A percentile compares a stretch with the other conserved stretches of the same genome.
Evolutionary conservation across 2,329 filamentous ascomycete genomes (phyloP).

Genomic region (Elsinoe arachidis): DNA sequence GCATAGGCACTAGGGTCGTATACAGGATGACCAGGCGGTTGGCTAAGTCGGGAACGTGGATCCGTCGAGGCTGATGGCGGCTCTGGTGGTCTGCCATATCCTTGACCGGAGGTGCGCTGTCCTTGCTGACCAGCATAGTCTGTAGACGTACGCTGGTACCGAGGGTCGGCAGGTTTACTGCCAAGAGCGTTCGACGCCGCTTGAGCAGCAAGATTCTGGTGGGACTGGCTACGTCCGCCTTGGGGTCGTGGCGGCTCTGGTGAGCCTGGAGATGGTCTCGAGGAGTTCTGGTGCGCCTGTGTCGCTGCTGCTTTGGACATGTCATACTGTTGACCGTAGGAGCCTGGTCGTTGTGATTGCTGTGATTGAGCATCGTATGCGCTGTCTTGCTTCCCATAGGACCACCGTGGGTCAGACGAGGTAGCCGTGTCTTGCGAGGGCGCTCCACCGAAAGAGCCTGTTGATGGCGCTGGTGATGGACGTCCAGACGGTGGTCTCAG

Average conservation of each 20-base stretch:
- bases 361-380: slow-evolving; percentile 29
- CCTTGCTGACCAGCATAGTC: slow-evolving; percentile 25
- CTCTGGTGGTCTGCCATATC: slow-evolving; percentile 19
- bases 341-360: slow-evolving; percentile 20
- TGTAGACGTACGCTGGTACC: slow-evolving; percentile 37
- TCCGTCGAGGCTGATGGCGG: slow-evolving; percentile 18
- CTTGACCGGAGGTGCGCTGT: slow-evolving; percentile 18
- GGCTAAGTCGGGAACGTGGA: slow-evolving; percentile 29
- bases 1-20: slow-evolving; percentile 76
- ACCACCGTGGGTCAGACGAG: slow-evolving; percentile 34
- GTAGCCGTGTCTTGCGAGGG: slow-evolving; percentile 28
- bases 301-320: slow-evolving; percentile 31
- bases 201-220: slow-evolving; percentile 27
- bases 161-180: slow-evolving; percentile 35
- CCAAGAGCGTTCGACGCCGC: slow-evolving; percentile 27
- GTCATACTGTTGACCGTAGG: slow-evolving; percentile 26
- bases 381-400: slow-evolving; percentile 38
- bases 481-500: slow-evolving; percentile 47
- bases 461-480: slow-evolving; percentile 36
- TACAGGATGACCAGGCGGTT: slow-evolving; percentile 45
- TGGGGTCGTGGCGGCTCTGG: slow-evolving; percentile 29
- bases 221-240: slow-evolving; percentile 7
- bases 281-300: slow-evolving; percentile 6
- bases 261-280: slow-evolving; percentile 20
- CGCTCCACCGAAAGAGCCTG: slow-evolving; percentile 28